phyloP scores from a whole-genome alignment of 805 yeast species.

The Priceomyces melissophilus region DNA sequence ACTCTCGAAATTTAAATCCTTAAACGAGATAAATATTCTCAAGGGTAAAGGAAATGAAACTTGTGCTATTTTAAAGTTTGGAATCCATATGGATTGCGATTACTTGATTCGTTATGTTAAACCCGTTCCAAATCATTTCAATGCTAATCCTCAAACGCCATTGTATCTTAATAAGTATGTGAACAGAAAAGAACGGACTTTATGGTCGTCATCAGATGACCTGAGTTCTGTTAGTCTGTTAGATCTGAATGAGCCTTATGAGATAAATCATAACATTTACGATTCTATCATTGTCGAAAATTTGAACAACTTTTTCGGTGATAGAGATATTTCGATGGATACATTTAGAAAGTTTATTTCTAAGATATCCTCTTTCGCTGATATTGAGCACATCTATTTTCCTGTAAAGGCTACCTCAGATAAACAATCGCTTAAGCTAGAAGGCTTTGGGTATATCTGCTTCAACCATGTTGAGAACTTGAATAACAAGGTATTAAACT shows the following conservation, averaged over 20 bases:
- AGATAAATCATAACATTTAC: conserved; percentile 13
- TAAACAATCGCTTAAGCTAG: conserved; percentile 16
- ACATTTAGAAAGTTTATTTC: conserved; percentile 33
- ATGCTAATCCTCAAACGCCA: conserved; percentile 23
- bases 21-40: conserved; percentile 21
- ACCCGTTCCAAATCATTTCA: conserved; percentile 18
- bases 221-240: not conserved
- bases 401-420: conserved; percentile 37
- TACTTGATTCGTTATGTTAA: conserved; percentile 17
- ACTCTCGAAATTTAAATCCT: conserved; percentile 14
- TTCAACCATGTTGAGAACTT: conserved; percentile 22
- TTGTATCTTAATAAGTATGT: conserved; percentile 61
- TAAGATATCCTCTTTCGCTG: conserved; percentile 45
- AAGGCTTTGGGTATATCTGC: conserved; percentile 54
- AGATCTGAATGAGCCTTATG: not conserved
- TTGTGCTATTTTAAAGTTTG: conserved; percentile 31
- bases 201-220: conserved; percentile 24
- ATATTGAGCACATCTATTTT: conserved; percentile 49
- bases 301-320: conserved; percentile 51
- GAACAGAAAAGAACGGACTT: conserved; percentile 58
- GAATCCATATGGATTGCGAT: conserved; percentile 34
- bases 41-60: conserved; percentile 14
- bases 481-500: conserved; percentile 47
- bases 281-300: conserved; percentile 36
- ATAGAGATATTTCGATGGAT: conserved; percentile 38